Evolutionary conservation across 768 basidiomycete species (phyloP), one percentile per base, ranked within the genome.

Genomic region (Mycena latifolia): DNA sequence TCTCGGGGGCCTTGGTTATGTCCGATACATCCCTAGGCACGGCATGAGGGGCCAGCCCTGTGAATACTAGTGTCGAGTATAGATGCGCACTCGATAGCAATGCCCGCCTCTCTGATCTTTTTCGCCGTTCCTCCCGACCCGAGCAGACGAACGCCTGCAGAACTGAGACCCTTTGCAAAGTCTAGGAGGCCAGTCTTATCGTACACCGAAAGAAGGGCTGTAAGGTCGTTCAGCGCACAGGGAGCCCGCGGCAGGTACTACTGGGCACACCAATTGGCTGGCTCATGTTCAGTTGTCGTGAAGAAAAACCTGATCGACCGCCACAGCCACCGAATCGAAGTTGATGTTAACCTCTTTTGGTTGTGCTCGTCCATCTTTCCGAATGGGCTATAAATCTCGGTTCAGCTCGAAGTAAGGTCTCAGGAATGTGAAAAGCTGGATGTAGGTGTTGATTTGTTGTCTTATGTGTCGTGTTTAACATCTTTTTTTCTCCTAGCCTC

Each of bases 121-220:
- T 97, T 99, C 39, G 98, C 96, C 15, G 98, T 99, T 59, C 98
- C 98, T 67, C 98, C 98, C 31, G 96, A 98, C 55, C 96, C 98
- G 20, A 99, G 82, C 14, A 99, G 86, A 52, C 90, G 89, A 74
- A 99, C 91, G 28, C 96, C 96, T 48, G 90, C 87, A 54, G 85
- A 83, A 63, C 88, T 84, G 63, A 99, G 89, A n/a, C 90, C 93
- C 70, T 88, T 85, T 25, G 98, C 98, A 51, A 99, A 87, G 58
- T 96, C 92, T 63, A 99, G 78, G 52, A 99, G 88, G 74, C 89
- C 88, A 54, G 92, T 87, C 81, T 99, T 99, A 84, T 99, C 97
- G 76, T 98, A 99, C 60, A 98, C 98, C 31, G 96, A 98, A 55
- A 99, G 82, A 60, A 99, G 82, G 24, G 96, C 97, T 95, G 63